phyloP scores from a whole-genome alignment of 805 yeast species.

The Saturnispora saitoi region DNA sequence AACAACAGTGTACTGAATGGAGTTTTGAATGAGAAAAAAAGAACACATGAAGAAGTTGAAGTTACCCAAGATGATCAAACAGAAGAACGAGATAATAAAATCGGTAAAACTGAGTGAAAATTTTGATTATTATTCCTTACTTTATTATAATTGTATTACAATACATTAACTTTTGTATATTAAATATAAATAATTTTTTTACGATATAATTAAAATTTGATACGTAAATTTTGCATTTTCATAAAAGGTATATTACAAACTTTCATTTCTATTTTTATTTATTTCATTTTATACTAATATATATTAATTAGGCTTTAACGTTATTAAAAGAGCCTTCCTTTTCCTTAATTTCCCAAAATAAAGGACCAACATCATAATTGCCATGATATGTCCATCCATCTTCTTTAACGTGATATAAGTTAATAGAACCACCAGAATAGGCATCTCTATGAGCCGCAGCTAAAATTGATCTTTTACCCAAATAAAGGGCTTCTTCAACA shows the following conservation, averaged over 20 bases:
- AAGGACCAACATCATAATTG: slow-evolving; percentile 82
- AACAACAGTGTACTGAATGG: slow-evolving; percentile 7
- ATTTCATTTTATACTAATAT: neutral
- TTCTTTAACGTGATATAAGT: slow-evolving; percentile 87
- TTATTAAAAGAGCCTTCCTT: slow-evolving; percentile 84
- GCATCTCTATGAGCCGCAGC: slow-evolving; percentile 99
- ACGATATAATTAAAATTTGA: neutral
- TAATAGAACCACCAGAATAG: slow-evolving; percentile 92
- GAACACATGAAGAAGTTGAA: slow-evolving; percentile 1
- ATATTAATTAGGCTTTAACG: slow-evolving; percentile 38
- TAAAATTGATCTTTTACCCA: slow-evolving; percentile 90
- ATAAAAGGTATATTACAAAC: neutral
- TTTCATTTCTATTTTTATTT: neutral
- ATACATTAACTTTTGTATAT: slow-evolving; percentile 1
- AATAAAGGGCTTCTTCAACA: slow-evolving; percentile 86
- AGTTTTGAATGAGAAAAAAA: slow-evolving; percentile 1
- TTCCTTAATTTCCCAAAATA: slow-evolving; percentile 87
- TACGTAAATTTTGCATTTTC: neutral
- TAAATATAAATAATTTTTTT: neutral
- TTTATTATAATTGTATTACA: neutral
- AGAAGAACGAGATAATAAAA: slow-evolving; percentile 1
- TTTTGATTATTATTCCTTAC: neutral
- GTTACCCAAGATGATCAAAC: neutral
- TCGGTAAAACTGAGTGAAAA: slow-evolving; percentile 2
- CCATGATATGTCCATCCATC: slow-evolving; percentile 95